Conservation (phyloP, 768 basidiomycete genomes). For the Chalciporus chontae region DNA sequence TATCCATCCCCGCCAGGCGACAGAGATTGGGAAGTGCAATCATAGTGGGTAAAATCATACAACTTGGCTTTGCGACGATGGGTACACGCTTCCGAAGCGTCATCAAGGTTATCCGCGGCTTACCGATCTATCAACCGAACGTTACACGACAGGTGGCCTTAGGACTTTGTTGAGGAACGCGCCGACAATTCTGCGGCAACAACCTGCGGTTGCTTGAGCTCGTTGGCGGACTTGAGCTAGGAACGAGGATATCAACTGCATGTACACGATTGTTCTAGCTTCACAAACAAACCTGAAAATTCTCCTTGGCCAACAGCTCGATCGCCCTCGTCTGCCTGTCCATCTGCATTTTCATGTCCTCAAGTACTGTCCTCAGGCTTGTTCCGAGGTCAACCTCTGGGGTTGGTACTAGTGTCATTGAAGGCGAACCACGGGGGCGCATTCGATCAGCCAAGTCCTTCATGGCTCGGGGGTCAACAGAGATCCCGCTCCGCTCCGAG, state of each 20-base stretch:
- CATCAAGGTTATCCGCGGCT: not conserved
- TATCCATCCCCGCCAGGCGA: not conserved
- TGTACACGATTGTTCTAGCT: not conserved
- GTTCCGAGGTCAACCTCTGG: constrained; percentile 20
- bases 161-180: constrained; percentile 17
- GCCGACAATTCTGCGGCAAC: constrained; percentile 10
- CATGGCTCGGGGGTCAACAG: constrained; percentile 6
- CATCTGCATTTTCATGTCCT: constrained; percentile 46
- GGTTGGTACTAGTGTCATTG: constrained; percentile 13
- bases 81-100: not conserved
- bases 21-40: not conserved
- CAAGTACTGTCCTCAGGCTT: constrained; percentile 35
- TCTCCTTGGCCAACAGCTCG: constrained; percentile 43
- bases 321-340: constrained; percentile 46
- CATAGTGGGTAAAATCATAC: not conserved
- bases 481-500: constrained; percentile 11
- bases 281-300: constrained; percentile 37
- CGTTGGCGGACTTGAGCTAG: constrained; percentile 17
- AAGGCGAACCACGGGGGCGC: constrained; percentile 9
- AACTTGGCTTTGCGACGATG: not conserved
- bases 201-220: constrained; percentile 11
- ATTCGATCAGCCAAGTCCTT: constrained; percentile 11
- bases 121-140: not conserved
- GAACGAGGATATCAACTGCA: not conserved
- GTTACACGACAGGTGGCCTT: constrained; percentile 7